Percentiles rank a stretch among this genome's conserved stretches.
These are phyloP conservation scores for Rhynchosporium secalis DNA, from an alignment of 2,329 filamentous ascomycete genomes.

Conservation along the genomic window DNA sequence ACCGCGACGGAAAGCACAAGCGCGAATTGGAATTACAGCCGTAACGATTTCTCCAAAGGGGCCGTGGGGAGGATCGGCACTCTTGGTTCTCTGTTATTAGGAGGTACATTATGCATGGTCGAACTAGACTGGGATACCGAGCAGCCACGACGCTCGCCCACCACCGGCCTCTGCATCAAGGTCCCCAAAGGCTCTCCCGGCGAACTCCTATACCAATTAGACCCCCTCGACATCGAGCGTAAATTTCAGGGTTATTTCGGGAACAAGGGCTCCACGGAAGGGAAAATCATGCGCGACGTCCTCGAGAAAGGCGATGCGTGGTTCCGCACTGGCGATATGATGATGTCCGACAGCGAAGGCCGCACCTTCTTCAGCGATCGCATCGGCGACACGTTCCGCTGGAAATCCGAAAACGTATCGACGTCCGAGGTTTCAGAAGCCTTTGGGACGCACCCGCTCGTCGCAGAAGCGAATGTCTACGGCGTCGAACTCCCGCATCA, in stretches of 20 bases:
- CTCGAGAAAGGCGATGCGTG: slow-evolving; percentile 75
- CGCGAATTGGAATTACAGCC: slow-evolving; percentile 70
- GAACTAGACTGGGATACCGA: slow-evolving; percentile 72
- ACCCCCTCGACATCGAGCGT: slow-evolving; percentile 59
- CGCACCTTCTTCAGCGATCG: slow-evolving; percentile 79
- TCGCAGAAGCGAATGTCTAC: slow-evolving; percentile 84
- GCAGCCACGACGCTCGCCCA: slow-evolving; percentile 63
- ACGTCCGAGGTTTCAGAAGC: slow-evolving; percentile 79
- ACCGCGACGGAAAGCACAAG: slow-evolving; percentile 72
- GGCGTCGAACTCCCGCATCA: slow-evolving; percentile 77
- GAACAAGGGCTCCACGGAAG: slow-evolving; percentile 67
- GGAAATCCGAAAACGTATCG: slow-evolving; percentile 83
- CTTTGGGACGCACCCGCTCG: slow-evolving; percentile 63
- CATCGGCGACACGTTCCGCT: slow-evolving; percentile 75
- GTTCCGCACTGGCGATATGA: slow-evolving; percentile 82
- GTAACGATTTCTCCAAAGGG: slow-evolving; percentile 72
- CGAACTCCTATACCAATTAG: slow-evolving; percentile 73
- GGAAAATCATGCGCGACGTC: slow-evolving; percentile 74
- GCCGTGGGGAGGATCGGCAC: slow-evolving; percentile 74
- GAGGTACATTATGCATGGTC: slow-evolving; percentile 57
- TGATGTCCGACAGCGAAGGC: slow-evolving; percentile 70
- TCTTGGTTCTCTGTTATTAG: slow-evolving; percentile 57
- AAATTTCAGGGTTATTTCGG: slow-evolving; percentile 83
- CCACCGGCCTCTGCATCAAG: slow-evolving; percentile 66
- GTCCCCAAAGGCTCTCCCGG: slow-evolving; percentile 64